A percentile compares a stretch with the other conserved stretches of the same genome.
phyloP scores from a whole-genome alignment of 2,329 filamentous ascomycete genomes.

The Colletotrichum destructivum region DNA sequence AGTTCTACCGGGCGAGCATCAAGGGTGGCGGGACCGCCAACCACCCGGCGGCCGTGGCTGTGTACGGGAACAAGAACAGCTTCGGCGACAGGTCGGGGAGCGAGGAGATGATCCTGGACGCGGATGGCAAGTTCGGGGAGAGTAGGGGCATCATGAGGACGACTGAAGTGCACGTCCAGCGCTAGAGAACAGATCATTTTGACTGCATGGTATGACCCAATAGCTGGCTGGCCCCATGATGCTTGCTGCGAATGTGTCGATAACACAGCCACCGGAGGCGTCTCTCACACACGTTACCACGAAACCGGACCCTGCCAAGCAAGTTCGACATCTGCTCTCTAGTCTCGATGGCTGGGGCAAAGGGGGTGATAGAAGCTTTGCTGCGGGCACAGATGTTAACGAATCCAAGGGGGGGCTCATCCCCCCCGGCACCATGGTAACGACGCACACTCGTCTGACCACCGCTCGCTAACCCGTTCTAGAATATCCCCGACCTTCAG shows the following conservation, averaged over 20 bases:
- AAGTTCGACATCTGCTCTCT: neutral
- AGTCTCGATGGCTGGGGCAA: neutral
- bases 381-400: neutral
- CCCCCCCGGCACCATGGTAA: neutral
- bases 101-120: slow-evolving; percentile 25
- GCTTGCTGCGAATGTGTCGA: no score
- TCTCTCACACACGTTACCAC: no score
- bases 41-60: slow-evolving; percentile 1
- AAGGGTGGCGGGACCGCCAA: slow-evolving; percentile 5
- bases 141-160: slow-evolving; percentile 36
- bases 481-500: slow-evolving; percentile 1
- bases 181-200: neutral
- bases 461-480: neutral
- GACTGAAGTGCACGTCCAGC: slow-evolving; percentile 27
- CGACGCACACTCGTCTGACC: neutral
- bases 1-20: slow-evolving; percentile 15
- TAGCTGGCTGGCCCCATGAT: no score
- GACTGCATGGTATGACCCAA: neutral
- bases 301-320: neutral
- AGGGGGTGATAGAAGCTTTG: no score
- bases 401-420: neutral
- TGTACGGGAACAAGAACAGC: slow-evolving; percentile 25
- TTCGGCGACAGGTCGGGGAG: slow-evolving; percentile 32
- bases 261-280: no score
- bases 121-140: neutral